Evolutionary conservation across 257 asterid species (phyloP), one percentile per base, ranked within the genome.

Genomic region (Fraxinus cuspidata): DNA sequence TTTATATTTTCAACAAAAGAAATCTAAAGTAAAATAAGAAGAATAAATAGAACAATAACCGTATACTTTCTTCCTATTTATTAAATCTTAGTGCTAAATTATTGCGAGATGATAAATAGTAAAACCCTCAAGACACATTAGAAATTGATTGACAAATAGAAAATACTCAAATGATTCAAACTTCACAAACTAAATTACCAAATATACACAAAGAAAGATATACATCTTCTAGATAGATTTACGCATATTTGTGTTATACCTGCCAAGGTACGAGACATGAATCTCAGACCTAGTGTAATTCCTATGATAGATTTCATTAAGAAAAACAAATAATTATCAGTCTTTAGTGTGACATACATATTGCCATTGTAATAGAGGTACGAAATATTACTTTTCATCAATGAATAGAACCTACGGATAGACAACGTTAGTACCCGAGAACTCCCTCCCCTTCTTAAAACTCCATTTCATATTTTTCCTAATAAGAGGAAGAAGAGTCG

Each of bases 211-310:
- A 69, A 28, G 21, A 40, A 73, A 40, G 35, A 32, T 32, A 6
- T 32, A 32, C 4, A 6, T 32, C 35, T 32, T 32, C 35, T 32
- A 32, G 35, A 13, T 28, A 37, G 35, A 75, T 42, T 56, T 27
- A 42, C 38, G 74, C 75, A 31, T 18, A 70, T 12, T 31, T 58
- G 78, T 65, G 70, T 31, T 4, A 76, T 86, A 92, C 97, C 97
- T 87, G 78, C 84, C 92, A 91, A 83, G 67, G 92, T 87, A 80
- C 83, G 89, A 84, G 92, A 94, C 99, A 89, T 92, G 96, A 89
- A 90, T 91, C 73, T 94, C 99, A 42, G 92, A 66, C 71, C 93
- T 97, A 69, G 72, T 31, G 34, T 31, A 31, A 31, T 31, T 31
- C 4, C 34, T 3, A 3, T 31, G 34, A 31, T 31, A 31, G 35